A percentile compares a stretch with the other conserved stretches of the same genome.
phyloP scores from a whole-genome alignment of 169 alveolate genomes.

The Perkinsus olseni region DNA sequence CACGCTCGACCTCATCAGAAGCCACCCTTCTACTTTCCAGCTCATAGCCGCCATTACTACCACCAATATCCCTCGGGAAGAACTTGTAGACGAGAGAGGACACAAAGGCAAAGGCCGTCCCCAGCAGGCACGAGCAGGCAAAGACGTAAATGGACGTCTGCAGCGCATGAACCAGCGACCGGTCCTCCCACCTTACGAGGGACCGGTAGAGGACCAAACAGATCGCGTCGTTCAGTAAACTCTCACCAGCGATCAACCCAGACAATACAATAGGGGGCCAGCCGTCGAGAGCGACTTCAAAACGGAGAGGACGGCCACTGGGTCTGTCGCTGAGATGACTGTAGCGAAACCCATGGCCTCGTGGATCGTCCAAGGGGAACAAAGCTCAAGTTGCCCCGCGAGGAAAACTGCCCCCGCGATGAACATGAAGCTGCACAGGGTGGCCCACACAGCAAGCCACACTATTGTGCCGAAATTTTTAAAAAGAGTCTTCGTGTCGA shows the following conservation, averaged over 20 bases:
- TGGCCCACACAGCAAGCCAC: constrained; percentile 31
- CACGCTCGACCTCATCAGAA: neutral
- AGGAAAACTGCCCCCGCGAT: neutral
- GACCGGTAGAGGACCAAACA: constrained; percentile 29
- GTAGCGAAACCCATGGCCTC: constrained; percentile 36
- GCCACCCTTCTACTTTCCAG: neutral
- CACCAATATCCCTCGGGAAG: neutral
- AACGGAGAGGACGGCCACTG: constrained; percentile 31
- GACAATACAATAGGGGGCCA: neutral
- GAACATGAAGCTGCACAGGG: neutral
- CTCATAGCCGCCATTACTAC: neutral
- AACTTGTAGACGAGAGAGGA: neutral
- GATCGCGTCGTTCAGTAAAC: constrained; percentile 36
- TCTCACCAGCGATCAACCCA: constrained; percentile 27
- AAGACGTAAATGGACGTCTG: neutral
- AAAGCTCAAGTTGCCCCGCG: neutral
- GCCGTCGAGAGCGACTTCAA: constrained; percentile 6
- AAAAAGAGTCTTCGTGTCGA: neutral
- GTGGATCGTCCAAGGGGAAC: constrained; percentile 17
- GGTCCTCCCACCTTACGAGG: neutral
- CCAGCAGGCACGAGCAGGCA: neutral
- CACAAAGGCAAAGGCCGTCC: neutral
- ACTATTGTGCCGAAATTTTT: constrained; percentile 31
- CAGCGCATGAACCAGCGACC: neutral
- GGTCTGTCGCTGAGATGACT: constrained; percentile 32